Evolutionary conservation across 495 filamentous ascomycete species (phyloP).

Genomic region (Aspergillus asperescens): DNA sequence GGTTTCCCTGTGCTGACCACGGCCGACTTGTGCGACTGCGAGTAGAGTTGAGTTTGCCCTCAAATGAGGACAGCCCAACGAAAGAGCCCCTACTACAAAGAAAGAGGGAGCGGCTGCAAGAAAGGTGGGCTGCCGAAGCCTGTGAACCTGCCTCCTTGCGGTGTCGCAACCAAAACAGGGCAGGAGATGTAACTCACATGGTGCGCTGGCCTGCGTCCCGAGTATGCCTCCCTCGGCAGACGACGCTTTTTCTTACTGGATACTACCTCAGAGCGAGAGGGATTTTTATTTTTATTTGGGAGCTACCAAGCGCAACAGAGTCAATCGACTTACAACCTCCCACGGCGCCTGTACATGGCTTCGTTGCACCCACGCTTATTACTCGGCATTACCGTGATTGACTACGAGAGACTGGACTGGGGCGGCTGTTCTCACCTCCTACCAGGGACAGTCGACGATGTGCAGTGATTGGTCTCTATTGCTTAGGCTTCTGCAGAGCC

Average conservation of each 20-base stretch:
- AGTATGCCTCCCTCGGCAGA: conserved; percentile 10
- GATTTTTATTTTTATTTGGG: conserved; percentile 4
- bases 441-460: conserved; percentile 21
- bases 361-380: conserved; percentile 39
- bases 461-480: conserved; percentile 20
- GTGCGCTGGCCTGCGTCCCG: conserved; percentile 25
- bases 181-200: conserved; percentile 26
- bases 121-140: conserved; percentile 1
- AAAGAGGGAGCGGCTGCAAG: conserved; percentile 2
- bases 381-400: conserved; percentile 12
- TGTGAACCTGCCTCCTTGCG: conserved; percentile 17
- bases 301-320: conserved; percentile 8
- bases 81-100: conserved; percentile 2
- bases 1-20: conserved; percentile 16
- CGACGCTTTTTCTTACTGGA: conserved; percentile 13
- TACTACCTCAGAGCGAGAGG: conserved; percentile 19
- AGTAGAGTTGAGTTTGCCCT: conserved; percentile 5
- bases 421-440: conserved; percentile 10
- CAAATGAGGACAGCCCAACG: conserved; percentile 1
- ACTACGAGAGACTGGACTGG: background rate
- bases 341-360: conserved; percentile 7
- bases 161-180: conserved; percentile 12
- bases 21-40: conserved; percentile 8
- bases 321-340: too few species aligned
- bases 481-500: conserved; percentile 19